Evolutionary conservation across 192 early-diverging fungal genomes (phyloP), one percentile per base, ranked within the genome.

Genomic region (Polychytrium aggregatum): DNA sequence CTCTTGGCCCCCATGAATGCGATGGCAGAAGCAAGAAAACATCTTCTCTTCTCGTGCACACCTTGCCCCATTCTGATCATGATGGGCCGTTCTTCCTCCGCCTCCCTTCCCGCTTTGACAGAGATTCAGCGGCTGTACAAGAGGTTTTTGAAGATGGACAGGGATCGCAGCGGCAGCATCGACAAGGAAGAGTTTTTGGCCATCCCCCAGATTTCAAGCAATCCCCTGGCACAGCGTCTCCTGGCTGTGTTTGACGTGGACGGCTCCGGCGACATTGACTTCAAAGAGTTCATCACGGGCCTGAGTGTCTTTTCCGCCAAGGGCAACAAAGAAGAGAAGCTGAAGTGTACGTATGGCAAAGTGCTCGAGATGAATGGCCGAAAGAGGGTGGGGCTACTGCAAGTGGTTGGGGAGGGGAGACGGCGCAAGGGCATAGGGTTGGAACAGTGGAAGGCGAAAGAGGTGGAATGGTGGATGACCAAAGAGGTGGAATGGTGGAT

Each of bases 101-200:
- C 37, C 10, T 4, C 13, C 18, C 5, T 37, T 21, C 25, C n/a
- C n/a, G n/a, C n/a, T n/a, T n/a, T n/a, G n/a, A n/a, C n/a, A n/a
- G 93, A 99, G 70, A 88, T 97, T 48, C 86, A 97, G 60, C 71
- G 94, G n/a, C 76, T 99, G 26, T 94, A 99, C 78, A 99, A 99
- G 50, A 85, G 92, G 14, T 99, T 97, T 61, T 86, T 89, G 53
- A 96, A 96, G 65, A 79, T 99, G 5, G 97, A 99, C 71, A 96
- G 88, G 68, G 91, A 97, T 71, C 78, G 84, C 14, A 87, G 82
- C n/a, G 97, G 97, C 26, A 82, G 88, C 2, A 88, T 99, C 48
- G 92, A 96, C 59, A 92, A 86, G 66, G 87, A 95, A 57, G 97
- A 99, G 69, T 99, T 99, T 58, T 67, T 96, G 42, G 71, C 89